Evolutionary conservation across 768 basidiomycete species (phyloP).

Genomic region (Pleurotus platypus): DNA sequence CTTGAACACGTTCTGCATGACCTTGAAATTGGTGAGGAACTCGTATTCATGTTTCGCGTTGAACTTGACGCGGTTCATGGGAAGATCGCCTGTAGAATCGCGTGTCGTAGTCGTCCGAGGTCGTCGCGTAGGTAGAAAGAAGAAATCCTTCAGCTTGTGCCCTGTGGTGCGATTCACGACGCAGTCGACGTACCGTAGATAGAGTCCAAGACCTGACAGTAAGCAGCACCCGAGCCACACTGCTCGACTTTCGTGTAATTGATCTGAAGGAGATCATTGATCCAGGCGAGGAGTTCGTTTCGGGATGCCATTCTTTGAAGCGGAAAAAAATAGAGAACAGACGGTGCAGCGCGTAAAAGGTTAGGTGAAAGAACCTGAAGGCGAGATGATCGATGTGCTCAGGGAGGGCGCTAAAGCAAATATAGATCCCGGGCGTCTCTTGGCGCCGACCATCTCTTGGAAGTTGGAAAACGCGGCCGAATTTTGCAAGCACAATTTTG

Average conservation of each 20-base stretch:
- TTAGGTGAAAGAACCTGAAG: too few species aligned
- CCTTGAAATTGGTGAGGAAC: conserved; percentile 91
- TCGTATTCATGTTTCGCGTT: conserved; percentile 96
- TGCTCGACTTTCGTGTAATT: conserved; percentile 93
- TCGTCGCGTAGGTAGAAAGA: too few species aligned
- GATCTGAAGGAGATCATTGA: conserved; percentile 89
- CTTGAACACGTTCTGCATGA: conserved; percentile 92
- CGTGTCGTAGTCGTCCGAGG: background rate
- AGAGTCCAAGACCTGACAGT: conserved; percentile 94
- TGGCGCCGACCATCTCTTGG: too few species aligned
- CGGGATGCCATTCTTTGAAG: conserved; percentile 66
- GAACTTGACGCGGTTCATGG: conserved; percentile 93
- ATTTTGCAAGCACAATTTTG: too few species aligned
- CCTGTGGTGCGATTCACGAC: conserved; percentile 10
- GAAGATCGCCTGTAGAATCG: conserved; percentile 66
- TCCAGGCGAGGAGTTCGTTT: conserved; percentile 87
- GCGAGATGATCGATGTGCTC: too few species aligned
- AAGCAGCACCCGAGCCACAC: conserved; percentile 87
- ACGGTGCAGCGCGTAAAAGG: background rate
- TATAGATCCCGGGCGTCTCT: too few species aligned
- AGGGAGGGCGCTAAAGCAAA: too few species aligned
- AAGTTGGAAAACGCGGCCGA: too few species aligned
- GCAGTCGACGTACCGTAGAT: conserved; percentile 70
- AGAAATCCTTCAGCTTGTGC: too few species aligned
- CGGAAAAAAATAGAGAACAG: background rate